Percentiles rank a stretch among this genome's conserved stretches.
phyloP scores from a whole-genome alignment of 805 yeast genomes.

The Tetrapisispora fleetii region DNA sequence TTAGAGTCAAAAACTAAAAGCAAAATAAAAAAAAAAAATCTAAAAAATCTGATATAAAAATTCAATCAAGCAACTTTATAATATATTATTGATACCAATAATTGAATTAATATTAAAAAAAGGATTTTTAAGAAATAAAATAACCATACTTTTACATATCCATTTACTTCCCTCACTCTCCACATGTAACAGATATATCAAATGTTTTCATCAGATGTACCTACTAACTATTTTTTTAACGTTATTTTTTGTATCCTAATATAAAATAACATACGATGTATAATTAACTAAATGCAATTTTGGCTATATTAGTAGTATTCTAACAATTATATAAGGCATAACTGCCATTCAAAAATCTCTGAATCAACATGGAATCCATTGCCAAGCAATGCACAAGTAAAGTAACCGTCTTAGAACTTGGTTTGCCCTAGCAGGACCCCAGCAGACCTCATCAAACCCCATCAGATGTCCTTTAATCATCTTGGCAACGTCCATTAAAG shows the following conservation, averaged over 20 bases:
- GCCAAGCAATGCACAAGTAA: no score
- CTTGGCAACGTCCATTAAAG: no score
- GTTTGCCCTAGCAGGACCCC: no score
- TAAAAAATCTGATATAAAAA: not conserved
- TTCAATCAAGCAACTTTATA: no score
- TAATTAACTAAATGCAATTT: conserved; percentile 2
- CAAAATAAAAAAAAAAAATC: no score
- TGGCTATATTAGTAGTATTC: not conserved
- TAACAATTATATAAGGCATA: no score
- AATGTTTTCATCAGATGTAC: not conserved
- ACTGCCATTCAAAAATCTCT: no score
- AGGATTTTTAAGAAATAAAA: no score
- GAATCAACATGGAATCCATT: no score
- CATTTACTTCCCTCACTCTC: not conserved
- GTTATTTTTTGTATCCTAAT: not conserved
- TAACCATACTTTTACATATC: not conserved
- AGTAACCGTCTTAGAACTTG: no score
- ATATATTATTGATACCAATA: not conserved
- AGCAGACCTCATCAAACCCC: no score
- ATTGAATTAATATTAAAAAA: not conserved
- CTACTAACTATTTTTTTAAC: not conserved
- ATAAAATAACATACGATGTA: conserved; percentile 1
- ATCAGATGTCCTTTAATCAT: no score
- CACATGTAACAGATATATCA: not conserved
- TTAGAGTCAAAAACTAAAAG: conserved; percentile 4